Percentiles rank a stretch among this genome's conserved stretches.
Evolutionary conservation across 345 rosid genomes (phyloP).

Genomic region (Salix arbutifolia): DNA sequence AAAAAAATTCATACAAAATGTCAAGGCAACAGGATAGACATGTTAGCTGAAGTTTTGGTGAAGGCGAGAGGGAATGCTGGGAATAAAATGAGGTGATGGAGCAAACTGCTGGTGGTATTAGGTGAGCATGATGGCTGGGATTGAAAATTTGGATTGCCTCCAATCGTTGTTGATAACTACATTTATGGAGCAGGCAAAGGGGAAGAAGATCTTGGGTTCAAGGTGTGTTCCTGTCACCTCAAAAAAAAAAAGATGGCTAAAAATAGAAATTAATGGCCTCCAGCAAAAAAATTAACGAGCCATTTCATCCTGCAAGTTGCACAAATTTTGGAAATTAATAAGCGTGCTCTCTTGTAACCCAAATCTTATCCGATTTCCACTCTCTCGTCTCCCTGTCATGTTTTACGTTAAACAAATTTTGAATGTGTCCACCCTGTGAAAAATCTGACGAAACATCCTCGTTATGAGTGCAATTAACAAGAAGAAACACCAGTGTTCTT

Average conservation of each 20-base stretch:
- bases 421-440: conserved; percentile 29
- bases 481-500: not conserved
- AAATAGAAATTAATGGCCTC: not conserved
- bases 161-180: not conserved
- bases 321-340: not conserved
- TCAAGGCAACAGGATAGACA: not conserved
- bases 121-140: not conserved
- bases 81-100: too few relatives aligned
- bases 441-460: conserved; percentile 4
- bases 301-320: not conserved
- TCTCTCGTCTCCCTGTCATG: not conserved
- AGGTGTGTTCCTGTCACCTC: not conserved
- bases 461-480: not conserved
- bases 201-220: not conserved
- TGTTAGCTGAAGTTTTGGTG: not conserved
- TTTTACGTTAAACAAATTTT: conserved; percentile 36
- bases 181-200: not conserved
- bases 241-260: not conserved
- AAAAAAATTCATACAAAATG: not conserved
- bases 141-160: not conserved
- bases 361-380: not conserved
- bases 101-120: too few relatives aligned
- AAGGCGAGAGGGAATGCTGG: too few relatives aligned
- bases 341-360: not conserved
- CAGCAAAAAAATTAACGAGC: not conserved